phyloP scores from a whole-genome alignment of 2,329 filamentous ascomycete species.

The Diaporthe sp. region DNA sequence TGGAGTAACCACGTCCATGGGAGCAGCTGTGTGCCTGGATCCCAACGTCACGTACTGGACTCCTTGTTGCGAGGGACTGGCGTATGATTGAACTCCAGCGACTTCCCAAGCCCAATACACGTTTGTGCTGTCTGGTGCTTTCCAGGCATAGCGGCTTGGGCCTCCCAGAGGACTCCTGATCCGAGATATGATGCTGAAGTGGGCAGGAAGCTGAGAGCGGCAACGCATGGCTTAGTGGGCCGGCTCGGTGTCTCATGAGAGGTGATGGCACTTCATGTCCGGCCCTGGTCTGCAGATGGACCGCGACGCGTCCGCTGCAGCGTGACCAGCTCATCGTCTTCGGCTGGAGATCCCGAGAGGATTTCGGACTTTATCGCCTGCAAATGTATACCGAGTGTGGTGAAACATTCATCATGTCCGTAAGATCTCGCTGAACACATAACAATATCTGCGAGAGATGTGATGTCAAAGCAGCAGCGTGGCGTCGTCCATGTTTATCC shows the following conservation, averaged over 20 bases:
- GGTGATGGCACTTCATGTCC: neutral
- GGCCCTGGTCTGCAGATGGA: neutral
- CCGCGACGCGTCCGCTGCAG: neutral
- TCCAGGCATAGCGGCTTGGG: neutral
- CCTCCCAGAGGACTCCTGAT: neutral
- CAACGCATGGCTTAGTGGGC: neutral
- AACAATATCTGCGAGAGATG: neutral
- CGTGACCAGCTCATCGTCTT: neutral
- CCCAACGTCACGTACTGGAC: neutral
- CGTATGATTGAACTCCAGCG: neutral
- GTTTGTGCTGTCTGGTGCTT: neutral
- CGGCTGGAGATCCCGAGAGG: neutral
- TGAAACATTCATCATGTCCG: neutral
- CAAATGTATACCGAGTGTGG: neutral
- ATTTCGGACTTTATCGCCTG: neutral
- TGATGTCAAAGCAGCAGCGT: neutral
- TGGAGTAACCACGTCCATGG: neutral
- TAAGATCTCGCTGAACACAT: no score
- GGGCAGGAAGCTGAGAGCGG: neutral
- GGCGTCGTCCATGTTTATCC: neutral
- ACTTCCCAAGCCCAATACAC: neutral
- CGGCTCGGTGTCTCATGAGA: no score
- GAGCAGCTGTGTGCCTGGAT: neutral
- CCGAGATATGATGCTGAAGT: neutral
- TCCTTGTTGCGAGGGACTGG: neutral